Base-by-base conservation (phyloP, 768 basidiomycete species). In the Mycena crocata region DNA sequence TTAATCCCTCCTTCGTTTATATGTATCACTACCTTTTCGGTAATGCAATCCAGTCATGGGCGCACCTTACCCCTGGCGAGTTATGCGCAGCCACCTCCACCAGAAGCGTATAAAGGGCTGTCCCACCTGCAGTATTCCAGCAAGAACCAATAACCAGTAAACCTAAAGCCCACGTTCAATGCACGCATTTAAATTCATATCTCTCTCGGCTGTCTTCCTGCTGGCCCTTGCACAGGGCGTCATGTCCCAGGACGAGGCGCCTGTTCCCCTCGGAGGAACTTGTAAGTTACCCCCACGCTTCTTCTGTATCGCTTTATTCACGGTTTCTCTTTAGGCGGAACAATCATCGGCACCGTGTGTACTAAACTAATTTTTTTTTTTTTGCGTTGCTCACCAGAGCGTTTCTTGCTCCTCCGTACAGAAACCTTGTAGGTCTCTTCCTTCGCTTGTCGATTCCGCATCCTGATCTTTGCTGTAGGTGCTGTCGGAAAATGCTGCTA, bases 321-420 rank as follows among this genome's bases (percentile, higher is more conserved):
- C 7, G 3, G 19, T 31, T 30, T 23, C 35, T 35, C 37, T 42
- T 24, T 34, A 66, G 52, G 64, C 37, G 57, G 57, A 46, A 66
- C 23, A n/a, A 32, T 60, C 54, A 52, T 58, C 26, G 64, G 64
- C 35, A 66, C 64, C 35, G 58, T 65, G 30, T 17, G 55, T 57
- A 49, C n/a, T n/a, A n/a, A 24, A 13, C 23, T 9, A 19, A n/a
- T 34, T 5, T 13, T 14, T 26, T 24, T 32, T 23, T 23, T 15
- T 17, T 40, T 42, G 3, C 5, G 8, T 40, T 17, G 4, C 42
- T 57, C 28, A 34, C n/a, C 14, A 7, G 46, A 31, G 17, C 35
- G 15, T 45, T 42, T n/a, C 24, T 30, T n/a, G n/a, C 32, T 9
- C 13, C 45, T 13, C 30, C 24, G 14, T 8, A 45, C 26, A 64